Evolutionary conservation across 345 rosid genomes (phyloP), one percentile per base, ranked within the genome.

Genomic region (Corchorus capsularis): DNA sequence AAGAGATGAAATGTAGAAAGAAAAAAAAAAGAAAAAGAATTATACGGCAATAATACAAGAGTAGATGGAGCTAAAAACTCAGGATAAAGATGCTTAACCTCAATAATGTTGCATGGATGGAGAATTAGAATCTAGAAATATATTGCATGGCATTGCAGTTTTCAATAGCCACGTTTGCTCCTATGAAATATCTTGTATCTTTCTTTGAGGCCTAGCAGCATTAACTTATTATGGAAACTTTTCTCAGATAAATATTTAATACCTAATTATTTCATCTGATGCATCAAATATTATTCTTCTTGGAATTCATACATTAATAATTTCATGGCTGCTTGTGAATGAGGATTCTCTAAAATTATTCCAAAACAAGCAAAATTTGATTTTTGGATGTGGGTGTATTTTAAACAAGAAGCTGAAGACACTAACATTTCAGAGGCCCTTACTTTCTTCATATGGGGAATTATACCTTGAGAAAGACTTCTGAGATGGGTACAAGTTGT

Each of bases 11-110:
- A 72, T 63, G 50, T 19, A 62, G 74, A 63, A 45, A 27, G 1
- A 72, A 63, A 45, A 75, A 66, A 71, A 63, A 45, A 27, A 27
- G 70, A 63, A 45, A 75, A 66, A 71, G 83, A 84, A 86, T 79
- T 80, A 87, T 81, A 50, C 79, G 6, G 22, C 83, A 84, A 89
- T 84, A 84, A 84, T 85, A 77, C 79, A 78, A 84, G 82, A 75
- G 78, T 79, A 77, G 74, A 83, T 80, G 83, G 78, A 85, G 82
- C 63, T 73, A 54, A 77, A 63, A 85, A 49, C 73, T 72, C 37
- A 70, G 55, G 85, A 84, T 83, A 85, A 84, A 87, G 92, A 89
- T 87, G 90, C 90, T 85, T 82, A 81, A 57, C 73, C 71, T 85
- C 92, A 87, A 87, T 83, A 89, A 85, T 87, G 89, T 68, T 73